A percentile compares a stretch with the other conserved stretches of the same genome.
phyloP scores from a whole-genome alignment of 129 eudicot genomes.

The Tanacetum coccineum region DNA sequence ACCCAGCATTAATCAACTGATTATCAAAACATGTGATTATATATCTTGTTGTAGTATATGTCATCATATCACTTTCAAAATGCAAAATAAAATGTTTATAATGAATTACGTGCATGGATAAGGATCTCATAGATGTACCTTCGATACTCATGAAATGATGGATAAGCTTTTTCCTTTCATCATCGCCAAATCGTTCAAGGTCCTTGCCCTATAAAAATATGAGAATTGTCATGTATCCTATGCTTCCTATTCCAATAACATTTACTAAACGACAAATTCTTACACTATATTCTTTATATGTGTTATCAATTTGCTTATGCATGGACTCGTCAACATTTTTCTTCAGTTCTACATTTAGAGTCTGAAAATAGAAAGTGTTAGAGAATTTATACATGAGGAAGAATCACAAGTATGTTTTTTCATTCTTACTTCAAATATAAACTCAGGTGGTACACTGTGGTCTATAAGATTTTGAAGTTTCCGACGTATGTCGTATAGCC shows the following conservation, averaged over 20 bases:
- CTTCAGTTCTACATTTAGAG: constrained; percentile 50
- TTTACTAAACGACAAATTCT: constrained; percentile 8
- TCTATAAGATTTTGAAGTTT: constrained; percentile 71
- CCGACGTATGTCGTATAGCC: constrained; percentile 64
- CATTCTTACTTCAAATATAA: constrained; percentile 56
- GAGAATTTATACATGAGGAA: not conserved
- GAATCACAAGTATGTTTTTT: constrained; percentile 1
- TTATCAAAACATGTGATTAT: too few relatives aligned
- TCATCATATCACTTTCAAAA: too few relatives aligned
- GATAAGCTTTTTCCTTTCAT: constrained; percentile 45
- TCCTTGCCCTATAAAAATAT: constrained; percentile 25
- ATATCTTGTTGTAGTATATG: too few relatives aligned
- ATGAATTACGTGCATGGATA: not conserved
- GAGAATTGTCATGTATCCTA: constrained; percentile 11
- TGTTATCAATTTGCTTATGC: constrained; percentile 40
- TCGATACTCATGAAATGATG: constrained; percentile 68
- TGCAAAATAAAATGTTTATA: not conserved
- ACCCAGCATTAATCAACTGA: too few relatives aligned
- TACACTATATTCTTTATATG: constrained; percentile 56
- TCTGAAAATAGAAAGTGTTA: constrained; percentile 42
- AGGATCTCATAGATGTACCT: constrained; percentile 39
- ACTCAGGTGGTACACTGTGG: constrained; percentile 75
- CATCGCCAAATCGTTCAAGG: constrained; percentile 29
- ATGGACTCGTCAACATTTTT: constrained; percentile 41
- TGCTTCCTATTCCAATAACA: not conserved